Conservation (phyloP, 257 asterid species). For the Anisodus acutangulus region DNA sequence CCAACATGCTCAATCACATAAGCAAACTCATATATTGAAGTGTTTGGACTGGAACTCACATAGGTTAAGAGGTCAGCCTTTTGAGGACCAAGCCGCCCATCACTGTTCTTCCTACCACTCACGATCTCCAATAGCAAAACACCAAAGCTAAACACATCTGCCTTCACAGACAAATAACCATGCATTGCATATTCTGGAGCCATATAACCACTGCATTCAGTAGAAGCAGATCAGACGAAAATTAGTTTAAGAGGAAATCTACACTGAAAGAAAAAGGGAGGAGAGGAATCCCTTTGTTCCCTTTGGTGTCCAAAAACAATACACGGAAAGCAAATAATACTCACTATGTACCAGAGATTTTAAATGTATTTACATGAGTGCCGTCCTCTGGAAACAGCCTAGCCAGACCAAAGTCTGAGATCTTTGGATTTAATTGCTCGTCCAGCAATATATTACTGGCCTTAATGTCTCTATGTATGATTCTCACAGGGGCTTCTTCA, state of each 20-base stretch:
- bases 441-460: slow-evolving; percentile 89
- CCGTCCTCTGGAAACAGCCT: slow-evolving; percentile 85
- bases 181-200: slow-evolving; percentile 88
- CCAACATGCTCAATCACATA: neutral
- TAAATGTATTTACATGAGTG: slow-evolving; percentile 73
- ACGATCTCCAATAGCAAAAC: slow-evolving; percentile 80
- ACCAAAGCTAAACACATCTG: slow-evolving; percentile 88
- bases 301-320: neutral
- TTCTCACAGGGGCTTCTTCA: slow-evolving; percentile 88
- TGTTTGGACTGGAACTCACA: slow-evolving; percentile 50
- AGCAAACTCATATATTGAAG: neutral
- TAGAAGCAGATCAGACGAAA: slow-evolving; percentile 23
- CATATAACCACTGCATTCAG: slow-evolving; percentile 78
- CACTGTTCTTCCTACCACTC: slow-evolving; percentile 77
- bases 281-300: neutral
- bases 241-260: neutral
- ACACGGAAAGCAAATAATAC: slow-evolving; percentile 33
- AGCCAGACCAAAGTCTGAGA: slow-evolving; percentile 88
- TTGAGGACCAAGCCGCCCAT: slow-evolving; percentile 51
- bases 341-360: slow-evolving; percentile 83
- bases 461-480: slow-evolving; percentile 85
- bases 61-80: slow-evolving; percentile 71
- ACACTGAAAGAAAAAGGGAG: too few relatives aligned
- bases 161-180: slow-evolving; percentile 81
- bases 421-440: slow-evolving; percentile 75